Base-by-base conservation (phyloP, 306 rosid species). In the Casuarina cunninghamiana region DNA sequence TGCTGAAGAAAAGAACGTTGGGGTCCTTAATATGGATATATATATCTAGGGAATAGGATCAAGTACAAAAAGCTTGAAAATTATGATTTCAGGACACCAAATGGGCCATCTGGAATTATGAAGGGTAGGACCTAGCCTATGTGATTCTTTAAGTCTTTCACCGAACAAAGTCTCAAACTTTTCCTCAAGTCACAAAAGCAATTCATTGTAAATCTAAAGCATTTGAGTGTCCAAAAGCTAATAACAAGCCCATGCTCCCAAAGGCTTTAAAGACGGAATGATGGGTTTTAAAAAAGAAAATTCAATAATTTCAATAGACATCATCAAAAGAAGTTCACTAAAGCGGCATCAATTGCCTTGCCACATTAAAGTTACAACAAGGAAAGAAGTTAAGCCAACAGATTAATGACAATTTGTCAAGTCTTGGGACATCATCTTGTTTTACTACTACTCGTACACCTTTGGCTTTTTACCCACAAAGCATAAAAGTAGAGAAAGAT, bases 201-300 rank as follows among this genome's bases (percentile, higher is more conserved):
- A 79, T 21, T 76, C 81, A 83, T 75, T 74, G 39, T 73, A 72
- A 87, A 80, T 75, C 75, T 74, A 87, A 82, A 90, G 90, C 88
- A 93, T 76, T 87, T 77, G 80, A 86, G 86, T 83, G 79, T 83
- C 85, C 84, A 74, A 93, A 89, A 80, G 97, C 85, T 83, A 82
- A 86, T 83, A 72, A 87, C 86, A 84, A 81, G 73, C 87, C 89
- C 91, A 90, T 91, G 95, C 90, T 93, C 90, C 90, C 90, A 75
- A 89, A 88, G 85, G 87, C 87, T 82, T 79, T 86, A 83, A 86
- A 81, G 88, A 84, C 86, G 71, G 79, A 88, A 88, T 88, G 83
- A 90, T 93, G 89, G 69, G 84, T 26, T 26, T 26, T 26, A 73
- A 65, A 69, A 86, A 77, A 84, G 81, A 77, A 71, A 82, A 83